phyloP scores from a whole-genome alignment of 306 rosid species.

The Fragaria iinumae region DNA sequence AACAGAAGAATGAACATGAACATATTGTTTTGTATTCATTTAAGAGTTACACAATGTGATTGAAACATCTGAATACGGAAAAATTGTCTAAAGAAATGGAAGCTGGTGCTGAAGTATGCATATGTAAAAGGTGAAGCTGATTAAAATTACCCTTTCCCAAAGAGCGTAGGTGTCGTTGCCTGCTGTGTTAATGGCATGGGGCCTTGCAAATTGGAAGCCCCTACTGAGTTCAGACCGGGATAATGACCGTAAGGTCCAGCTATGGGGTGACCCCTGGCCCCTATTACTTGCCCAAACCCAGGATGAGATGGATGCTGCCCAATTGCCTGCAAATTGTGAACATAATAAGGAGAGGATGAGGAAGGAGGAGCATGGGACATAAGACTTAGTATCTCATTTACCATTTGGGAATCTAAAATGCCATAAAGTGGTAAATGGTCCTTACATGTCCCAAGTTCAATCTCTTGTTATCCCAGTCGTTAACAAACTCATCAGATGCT shows the following conservation, averaged over 20 bases:
- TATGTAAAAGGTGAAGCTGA: slow-evolving; percentile 21
- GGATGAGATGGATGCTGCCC: slow-evolving; percentile 48
- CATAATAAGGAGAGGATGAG: slow-evolving; percentile 6
- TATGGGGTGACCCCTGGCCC: slow-evolving; percentile 50
- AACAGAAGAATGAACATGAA: neutral
- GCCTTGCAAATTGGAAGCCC: slow-evolving; percentile 51
- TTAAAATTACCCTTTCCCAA: slow-evolving; percentile 80
- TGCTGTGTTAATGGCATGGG: slow-evolving; percentile 55
- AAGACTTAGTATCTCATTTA: neutral
- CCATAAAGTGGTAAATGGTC: slow-evolving; percentile 14
- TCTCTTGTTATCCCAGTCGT: slow-evolving; percentile 88
- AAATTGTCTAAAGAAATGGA: neutral
- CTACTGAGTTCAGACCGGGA: slow-evolving; percentile 38
- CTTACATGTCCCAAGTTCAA: slow-evolving; percentile 84
- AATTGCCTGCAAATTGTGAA: slow-evolving; percentile 44
- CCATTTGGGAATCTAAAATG: slow-evolving; percentile 5
- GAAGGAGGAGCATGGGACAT: slow-evolving; percentile 1
- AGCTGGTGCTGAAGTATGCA: neutral
- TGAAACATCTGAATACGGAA: neutral
- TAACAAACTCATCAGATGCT: slow-evolving; percentile 84
- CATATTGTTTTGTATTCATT: neutral
- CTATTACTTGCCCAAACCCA: slow-evolving; percentile 51
- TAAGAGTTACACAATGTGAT: neutral
- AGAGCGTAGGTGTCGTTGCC: slow-evolving; percentile 51
- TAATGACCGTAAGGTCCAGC: slow-evolving; percentile 45